Base-by-base conservation (phyloP, 306 rosid species). In the Urtica urens region DNA sequence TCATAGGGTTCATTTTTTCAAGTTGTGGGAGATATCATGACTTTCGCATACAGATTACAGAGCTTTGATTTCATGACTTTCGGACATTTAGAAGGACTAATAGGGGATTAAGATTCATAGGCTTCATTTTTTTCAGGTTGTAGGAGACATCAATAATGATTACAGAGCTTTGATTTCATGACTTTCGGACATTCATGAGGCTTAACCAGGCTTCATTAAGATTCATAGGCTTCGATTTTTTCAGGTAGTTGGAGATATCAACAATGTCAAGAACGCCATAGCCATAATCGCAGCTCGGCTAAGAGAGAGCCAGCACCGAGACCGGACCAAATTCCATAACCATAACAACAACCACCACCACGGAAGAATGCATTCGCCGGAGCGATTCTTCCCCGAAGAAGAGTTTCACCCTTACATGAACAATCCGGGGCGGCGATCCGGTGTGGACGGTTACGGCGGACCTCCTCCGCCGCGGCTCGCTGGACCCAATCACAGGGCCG, bases 251-350 rank as follows among this genome's bases (percentile, higher is more conserved):
- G 99, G 99, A 24, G 99, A 92, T 49, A 33, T 57, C 12, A 73
- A 73, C 65, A 69, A 72, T 50, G 94, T 92, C 13, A 92, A 85
- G 73, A 75, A 55, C 63, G 96, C 99, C 55, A 34, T 85, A 47
- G 70, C 51, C 15, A 61, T 71, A 13, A 78, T 92, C 51, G 81
- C 99, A 22, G 66, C 93, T 23, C 87, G 99, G 55, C 72, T 92
- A 68, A 77, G 99, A 84, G 99, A 92, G 84, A 92, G 99, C 50
- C 99, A 92, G 73, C 96, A 92, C 63, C 96, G 99, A 4, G 96
- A 92, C 28, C 92, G 99, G 27, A 46, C 71, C 65, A 74, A 82
- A 62, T 82, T 85, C 56, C n/a, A n/a, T n/a, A n/a, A n/a, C n/a
- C n/a, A n/a, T n/a, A n/a, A n/a, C n/a, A n/a, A n/a, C n/a, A n/a